phyloP scores from a whole-genome alignment of 2,329 filamentous ascomycete species.

The Capronia coronata region DNA sequence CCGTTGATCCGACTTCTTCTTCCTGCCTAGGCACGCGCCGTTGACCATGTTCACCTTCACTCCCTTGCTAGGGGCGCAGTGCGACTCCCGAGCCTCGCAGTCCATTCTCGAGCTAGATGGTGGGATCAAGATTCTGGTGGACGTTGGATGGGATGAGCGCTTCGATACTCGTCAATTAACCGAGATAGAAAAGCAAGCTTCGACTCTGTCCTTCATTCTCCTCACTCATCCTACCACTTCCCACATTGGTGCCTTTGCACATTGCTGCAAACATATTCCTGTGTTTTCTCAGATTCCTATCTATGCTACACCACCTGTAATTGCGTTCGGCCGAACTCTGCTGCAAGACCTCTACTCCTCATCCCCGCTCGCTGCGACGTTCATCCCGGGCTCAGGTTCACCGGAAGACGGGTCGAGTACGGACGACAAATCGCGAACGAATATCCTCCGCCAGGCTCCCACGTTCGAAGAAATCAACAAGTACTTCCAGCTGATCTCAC shows the following conservation, averaged over 20 bases:
- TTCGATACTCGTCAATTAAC: conserved; percentile 77
- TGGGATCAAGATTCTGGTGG: conserved; percentile 88
- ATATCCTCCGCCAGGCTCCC: conserved; percentile 61
- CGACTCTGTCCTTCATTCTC: conserved; percentile 86
- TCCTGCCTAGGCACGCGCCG: neutral
- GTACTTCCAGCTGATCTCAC: conserved; percentile 85
- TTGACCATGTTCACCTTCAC: conserved; percentile 86
- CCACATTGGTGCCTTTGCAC: conserved; percentile 87
- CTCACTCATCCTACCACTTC: conserved; percentile 88
- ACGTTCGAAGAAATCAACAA: conserved; percentile 81
- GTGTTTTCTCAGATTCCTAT: conserved; percentile 86
- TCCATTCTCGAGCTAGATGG: conserved; percentile 96
- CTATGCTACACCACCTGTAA: conserved; percentile 89
- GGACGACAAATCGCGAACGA: conserved; percentile 40
- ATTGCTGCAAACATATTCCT: conserved; percentile 95
- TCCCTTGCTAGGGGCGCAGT: conserved; percentile 83
- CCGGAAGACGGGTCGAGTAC: conserved; percentile 37
- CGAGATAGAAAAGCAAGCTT: conserved; percentile 86
- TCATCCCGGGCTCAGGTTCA: conserved; percentile 53
- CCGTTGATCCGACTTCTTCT: neutral
- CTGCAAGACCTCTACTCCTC: conserved; percentile 89
- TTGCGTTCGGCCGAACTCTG: conserved; percentile 83
- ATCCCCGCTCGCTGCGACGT: conserved; percentile 77
- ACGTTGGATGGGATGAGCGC: conserved; percentile 90
- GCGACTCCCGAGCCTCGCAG: conserved; percentile 70